Base-by-base conservation (phyloP, 805 yeast genomes). In the Wickerhamomyces ciferrii region DNA sequence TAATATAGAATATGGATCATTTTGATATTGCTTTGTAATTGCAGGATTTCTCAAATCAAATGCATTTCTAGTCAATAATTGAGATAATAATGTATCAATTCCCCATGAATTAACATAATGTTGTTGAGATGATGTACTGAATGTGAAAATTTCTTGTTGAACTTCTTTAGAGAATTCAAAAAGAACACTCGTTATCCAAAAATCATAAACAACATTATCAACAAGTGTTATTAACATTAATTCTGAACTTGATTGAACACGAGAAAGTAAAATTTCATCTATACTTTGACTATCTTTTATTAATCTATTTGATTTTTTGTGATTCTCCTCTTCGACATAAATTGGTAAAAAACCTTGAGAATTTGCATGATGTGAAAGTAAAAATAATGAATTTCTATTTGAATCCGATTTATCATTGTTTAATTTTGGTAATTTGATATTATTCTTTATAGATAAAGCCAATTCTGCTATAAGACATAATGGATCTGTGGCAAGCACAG, bases 401-500 rank as follows among this genome's bases (percentile, higher is more conserved):
- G 25, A 53, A 36, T 43, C 47, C 39, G 18, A 45, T 17, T 44
- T 48, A 27, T 46, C 55, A 39, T 45, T 41, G 53, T 46, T 45
- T 14, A 42, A 36, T 46, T 35, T 54, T 15, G 84, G 84, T 25
- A 81, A 56, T 36, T 62, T 63, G 37, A 76, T 56, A 1, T 54
- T 49, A 48, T 76, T 74, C 50, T 74, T 76, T 36, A 66, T 50
- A 34, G 79, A 71, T 32, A 82, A 58, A 0, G 75, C 55, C 21
- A 83, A 60, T 41, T 77, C 68, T 13, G 72, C 65, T 18, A 69
- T 67, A 10, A 81, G 60, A 42, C 86, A 76, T 14, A 74, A 56
- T 0, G 89, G 89, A 53, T 84, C 90, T 0, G 78, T 69, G 1
- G 87, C 81, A 1, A 77, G 53, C 17, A 62, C 51, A 1, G 60